phyloP scores from a whole-genome alignment of 768 basidiomycete genomes.

The Termitomyces sp. region DNA sequence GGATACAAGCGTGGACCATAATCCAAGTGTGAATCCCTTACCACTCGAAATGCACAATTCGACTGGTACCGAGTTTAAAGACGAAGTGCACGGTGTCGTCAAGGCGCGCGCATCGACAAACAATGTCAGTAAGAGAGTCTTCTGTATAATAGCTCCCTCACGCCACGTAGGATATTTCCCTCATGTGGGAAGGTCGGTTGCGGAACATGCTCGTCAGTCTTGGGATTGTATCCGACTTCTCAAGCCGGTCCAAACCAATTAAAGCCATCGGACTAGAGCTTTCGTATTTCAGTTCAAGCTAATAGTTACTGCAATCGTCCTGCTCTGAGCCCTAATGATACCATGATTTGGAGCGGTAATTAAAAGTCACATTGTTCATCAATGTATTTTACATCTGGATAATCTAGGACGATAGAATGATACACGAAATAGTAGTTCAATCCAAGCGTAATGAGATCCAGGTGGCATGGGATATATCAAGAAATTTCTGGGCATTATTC shows the following conservation, averaged over 20 bases:
- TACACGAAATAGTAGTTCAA: constrained; percentile 7
- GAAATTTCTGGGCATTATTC: background rate
- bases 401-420: constrained; percentile 2
- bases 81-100: constrained; percentile 70
- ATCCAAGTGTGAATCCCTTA: constrained; percentile 11
- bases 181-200: constrained; percentile 93
- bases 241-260: constrained; percentile 80
- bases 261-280: constrained; percentile 88
- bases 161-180: constrained; percentile 63
- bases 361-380: background rate
- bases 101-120: constrained; percentile 89
- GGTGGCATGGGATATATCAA: constrained; percentile 1
- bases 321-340: background rate
- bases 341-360: background rate
- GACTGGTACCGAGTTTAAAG: constrained; percentile 13
- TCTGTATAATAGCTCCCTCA: background rate
- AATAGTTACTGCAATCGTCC: background rate
- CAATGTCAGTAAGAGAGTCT: constrained; percentile 47
- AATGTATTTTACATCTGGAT: constrained; percentile 15
- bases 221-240: constrained; percentile 88
- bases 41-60: constrained; percentile 3
- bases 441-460: background rate
- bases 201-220: constrained; percentile 85
- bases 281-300: constrained; percentile 78
- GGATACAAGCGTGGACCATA: constrained; percentile 22